Evolutionary conservation across 805 yeast species (phyloP).

Genomic region (Ogataea degrootiae): DNA sequence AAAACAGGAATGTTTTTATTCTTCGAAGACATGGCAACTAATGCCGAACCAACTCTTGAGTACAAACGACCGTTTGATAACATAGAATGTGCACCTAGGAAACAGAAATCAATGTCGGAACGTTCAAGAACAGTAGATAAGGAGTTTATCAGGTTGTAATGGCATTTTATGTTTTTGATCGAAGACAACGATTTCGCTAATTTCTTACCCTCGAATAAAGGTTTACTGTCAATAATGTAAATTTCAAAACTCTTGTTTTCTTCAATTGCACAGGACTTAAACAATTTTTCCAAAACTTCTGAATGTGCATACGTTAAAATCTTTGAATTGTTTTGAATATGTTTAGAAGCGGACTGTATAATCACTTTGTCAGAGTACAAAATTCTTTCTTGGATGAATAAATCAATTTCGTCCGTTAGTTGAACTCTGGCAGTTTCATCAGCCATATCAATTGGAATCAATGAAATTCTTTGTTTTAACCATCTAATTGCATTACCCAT

Average conservation of each 20-base stretch:
- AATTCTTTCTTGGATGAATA: slow-evolving; percentile 78
- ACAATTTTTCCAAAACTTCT: slow-evolving; percentile 70
- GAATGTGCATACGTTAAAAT: slow-evolving; percentile 88
- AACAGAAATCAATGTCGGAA: slow-evolving; percentile 77
- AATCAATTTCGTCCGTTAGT: slow-evolving; percentile 66
- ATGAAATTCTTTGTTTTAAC: slow-evolving; percentile 90
- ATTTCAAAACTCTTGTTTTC: slow-evolving; percentile 68
- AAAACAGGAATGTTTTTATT: slow-evolving; percentile 88
- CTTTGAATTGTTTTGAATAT: slow-evolving; percentile 70
- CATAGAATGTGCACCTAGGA: slow-evolving; percentile 96
- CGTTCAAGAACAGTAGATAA: slow-evolving; percentile 69
- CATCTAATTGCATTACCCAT: slow-evolving; percentile 99
- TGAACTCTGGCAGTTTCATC: slow-evolving; percentile 65
- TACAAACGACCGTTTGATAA: slow-evolving; percentile 89
- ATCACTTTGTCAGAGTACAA: slow-evolving; percentile 80
- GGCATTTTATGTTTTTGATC: slow-evolving; percentile 57
- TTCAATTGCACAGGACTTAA: slow-evolving; percentile 60
- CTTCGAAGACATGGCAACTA: slow-evolving; percentile 87
- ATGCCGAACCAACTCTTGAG: slow-evolving; percentile 92
- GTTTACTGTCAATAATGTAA: slow-evolving; percentile 87
- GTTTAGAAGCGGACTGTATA: slow-evolving; percentile 71
- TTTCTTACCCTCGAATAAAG: slow-evolving; percentile 87
- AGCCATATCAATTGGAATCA: slow-evolving; percentile 65
- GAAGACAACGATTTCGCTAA: slow-evolving; percentile 61
- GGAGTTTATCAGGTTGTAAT: slow-evolving; percentile 76